Base-by-base conservation (phyloP, 306 rosid species). In the Prosopis cineraria region DNA sequence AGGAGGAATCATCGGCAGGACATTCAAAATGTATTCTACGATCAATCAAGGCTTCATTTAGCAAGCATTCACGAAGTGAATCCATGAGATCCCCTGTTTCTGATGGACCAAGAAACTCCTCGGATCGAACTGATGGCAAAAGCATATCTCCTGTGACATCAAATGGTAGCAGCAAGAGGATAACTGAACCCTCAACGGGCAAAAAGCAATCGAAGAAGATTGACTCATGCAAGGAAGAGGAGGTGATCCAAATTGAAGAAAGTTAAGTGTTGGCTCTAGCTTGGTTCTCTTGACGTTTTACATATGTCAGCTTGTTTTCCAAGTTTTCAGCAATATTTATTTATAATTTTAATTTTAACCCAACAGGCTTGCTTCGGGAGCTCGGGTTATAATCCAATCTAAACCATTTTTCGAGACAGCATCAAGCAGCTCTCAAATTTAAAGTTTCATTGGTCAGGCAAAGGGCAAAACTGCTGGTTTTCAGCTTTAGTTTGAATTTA, bases 281-380 rank as follows among this genome's bases (percentile, higher is more conserved):
- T 53, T 29, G 22, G 73, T 37, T 81, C 76, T 77, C 40, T 27
- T 50, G 50, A 74, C 59, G 27, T 64, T 52, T 78, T 83, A 50
- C 68, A 71, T 5, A 17, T 74, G 41, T 74, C 67, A 44, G 37
- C 13, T 55, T 9, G n/a, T 33, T 37, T 67, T 50, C 59, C 59
- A 27, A 59, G 19, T 41, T 74, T 67, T 43, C 68, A 63, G 14
- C 76, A 37, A 78, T 52, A 67, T 77, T 70, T 73, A 62, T 80
- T 89, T 73, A 86, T 78, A 73, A 10, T 13, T 68, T 84, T 78
- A 4, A 34, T 85, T 79, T 79, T 52, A 62, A 17, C 84, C 33
- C 70, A 45, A 75, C 99, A 96, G 99, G 96, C 98, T 96, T 88
- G 93, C 99, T 91, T 96, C 99, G 31, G 99, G 99, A 96, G 99